Evolutionary conservation across 1,139 yeast genomes (phyloP), one percentile per base, ranked within the genome.

Genomic region (Kurtzmaniella quercitrusa): DNA sequence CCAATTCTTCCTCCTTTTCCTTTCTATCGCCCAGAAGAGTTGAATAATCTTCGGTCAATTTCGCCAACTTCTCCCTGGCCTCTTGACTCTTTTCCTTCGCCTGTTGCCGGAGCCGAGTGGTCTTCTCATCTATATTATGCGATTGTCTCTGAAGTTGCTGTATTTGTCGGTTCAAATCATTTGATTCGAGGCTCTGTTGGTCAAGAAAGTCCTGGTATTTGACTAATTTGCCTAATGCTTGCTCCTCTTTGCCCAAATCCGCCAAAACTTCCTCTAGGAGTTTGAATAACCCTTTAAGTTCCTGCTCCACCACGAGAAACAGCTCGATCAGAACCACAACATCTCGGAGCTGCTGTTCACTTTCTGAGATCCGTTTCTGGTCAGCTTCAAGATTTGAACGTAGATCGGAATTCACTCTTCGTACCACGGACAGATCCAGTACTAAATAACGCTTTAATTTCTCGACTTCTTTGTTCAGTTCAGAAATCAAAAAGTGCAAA

Each of bases 351-450:
- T 75, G 72, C 16, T 57, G 53, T 48, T 83, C 85, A 18, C 79
- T 51, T 4, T 63, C 61, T 16, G 64, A 60, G 34, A 81, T 60
- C 8, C 63, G 61, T 2, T 59, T 58, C 42, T 73, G 71, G 47
- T 75, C 77, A 3, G 64, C 63, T 9, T 63, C 60, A 19, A 82
- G 66, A 12, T 79, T 72, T n/a, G 59, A 59, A 37, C 70, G 68
- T 62, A 86, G 69, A 47, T 82, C 86, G 10, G 70, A 65, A 17
- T 85, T 80, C 21, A 80, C 72, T 49, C 73, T 74, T 40, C 70
- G 71, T 15, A 86, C 65, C 27, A 76, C 74, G 24, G 74, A 77
- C 9, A 88, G 79, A 40, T 87, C 82, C 41, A 84, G 82, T 39
- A 79, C 74, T 12, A 83, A 70, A 53, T 83, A 84, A 27, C 77